Evolutionary conservation across 441 rosid genomes (phyloP).

Genomic region (Populus hybrid): DNA sequence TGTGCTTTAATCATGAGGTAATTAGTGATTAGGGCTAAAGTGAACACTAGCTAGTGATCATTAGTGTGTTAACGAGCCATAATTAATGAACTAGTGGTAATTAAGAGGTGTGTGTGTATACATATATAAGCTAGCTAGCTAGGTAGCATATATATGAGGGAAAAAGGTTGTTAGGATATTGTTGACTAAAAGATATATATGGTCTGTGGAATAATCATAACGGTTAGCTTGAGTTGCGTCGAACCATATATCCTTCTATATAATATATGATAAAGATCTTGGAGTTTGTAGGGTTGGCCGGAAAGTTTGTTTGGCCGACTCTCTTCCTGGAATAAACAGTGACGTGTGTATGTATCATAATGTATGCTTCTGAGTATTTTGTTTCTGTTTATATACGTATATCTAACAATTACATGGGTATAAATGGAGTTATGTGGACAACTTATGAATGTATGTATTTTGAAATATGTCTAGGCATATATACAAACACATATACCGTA

Average conservation of each 20-base stretch:
- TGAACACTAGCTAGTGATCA: neutral
- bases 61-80: neutral
- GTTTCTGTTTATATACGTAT: too few species aligned
- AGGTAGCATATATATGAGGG: slow-evolving; percentile 10
- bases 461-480: too few species aligned
- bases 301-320: slow-evolving; percentile 67
- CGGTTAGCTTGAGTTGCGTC: slow-evolving; percentile 61
- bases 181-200: slow-evolving; percentile 47
- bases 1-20: slow-evolving; percentile 46
- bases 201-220: slow-evolving; percentile 60
- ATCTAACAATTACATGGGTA: too few species aligned
- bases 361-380: slow-evolving; percentile 17
- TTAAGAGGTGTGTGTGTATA: slow-evolving; percentile 10
- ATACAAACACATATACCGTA: too few species aligned
- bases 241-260: slow-evolving; percentile 28
- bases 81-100: neutral
- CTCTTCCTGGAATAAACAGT: slow-evolving; percentile 54
- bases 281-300: slow-evolving; percentile 43
- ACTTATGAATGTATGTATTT: too few species aligned
- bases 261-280: slow-evolving; percentile 25
- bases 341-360: slow-evolving; percentile 30
- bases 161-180: slow-evolving; percentile 58
- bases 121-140: neutral
- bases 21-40: slow-evolving; percentile 31
- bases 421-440: too few species aligned